Evolutionary conservation across 352 stramenopile species (phyloP).

Genomic region (Phytophthora aleatoria): DNA sequence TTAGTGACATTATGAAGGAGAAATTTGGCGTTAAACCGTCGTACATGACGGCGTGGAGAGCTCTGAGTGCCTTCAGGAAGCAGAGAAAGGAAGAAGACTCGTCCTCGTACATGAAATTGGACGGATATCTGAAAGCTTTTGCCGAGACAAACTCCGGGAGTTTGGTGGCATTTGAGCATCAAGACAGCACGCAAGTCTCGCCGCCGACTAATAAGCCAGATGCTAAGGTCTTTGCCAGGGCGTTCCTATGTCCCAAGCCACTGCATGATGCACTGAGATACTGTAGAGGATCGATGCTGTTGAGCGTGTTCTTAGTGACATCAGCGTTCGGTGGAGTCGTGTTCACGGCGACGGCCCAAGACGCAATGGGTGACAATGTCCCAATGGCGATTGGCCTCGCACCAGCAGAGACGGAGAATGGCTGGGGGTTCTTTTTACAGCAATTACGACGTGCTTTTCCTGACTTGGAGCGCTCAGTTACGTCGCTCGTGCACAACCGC

Average conservation of each 20-base stretch:
- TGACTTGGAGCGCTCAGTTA: constrained; percentile 51
- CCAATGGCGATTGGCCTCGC: constrained; percentile 67
- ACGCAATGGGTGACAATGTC: constrained; percentile 80
- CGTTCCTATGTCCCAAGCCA: constrained; percentile 73
- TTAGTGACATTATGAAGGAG: constrained; percentile 84
- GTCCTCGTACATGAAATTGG: constrained; percentile 71
- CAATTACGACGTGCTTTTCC: constrained; percentile 62
- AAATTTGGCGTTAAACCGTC: constrained; percentile 78
- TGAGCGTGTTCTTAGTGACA: constrained; percentile 75
- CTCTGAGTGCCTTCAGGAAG: constrained; percentile 70
- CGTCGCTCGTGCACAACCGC: constrained; percentile 73
- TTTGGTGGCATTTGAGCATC: constrained; percentile 69
- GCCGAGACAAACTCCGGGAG: constrained; percentile 59
- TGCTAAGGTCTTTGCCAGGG: constrained; percentile 57
- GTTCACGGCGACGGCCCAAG: constrained; percentile 71
- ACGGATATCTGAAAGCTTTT: constrained; percentile 68
- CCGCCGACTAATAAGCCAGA: constrained; percentile 15
- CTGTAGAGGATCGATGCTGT: constrained; percentile 62
- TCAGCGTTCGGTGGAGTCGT: constrained; percentile 71
- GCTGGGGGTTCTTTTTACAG: constrained; percentile 74
- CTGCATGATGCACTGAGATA: constrained; percentile 59
- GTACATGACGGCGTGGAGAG: constrained; percentile 84
- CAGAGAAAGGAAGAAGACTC: constrained; percentile 71
- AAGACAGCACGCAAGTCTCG: constrained; percentile 14
- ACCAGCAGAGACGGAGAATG: constrained; percentile 52